Percentiles rank a stretch among this genome's conserved stretches.
Conservation (phyloP, 2,329 filamentous ascomycete species). For the Aspergillus sp. region DNA sequence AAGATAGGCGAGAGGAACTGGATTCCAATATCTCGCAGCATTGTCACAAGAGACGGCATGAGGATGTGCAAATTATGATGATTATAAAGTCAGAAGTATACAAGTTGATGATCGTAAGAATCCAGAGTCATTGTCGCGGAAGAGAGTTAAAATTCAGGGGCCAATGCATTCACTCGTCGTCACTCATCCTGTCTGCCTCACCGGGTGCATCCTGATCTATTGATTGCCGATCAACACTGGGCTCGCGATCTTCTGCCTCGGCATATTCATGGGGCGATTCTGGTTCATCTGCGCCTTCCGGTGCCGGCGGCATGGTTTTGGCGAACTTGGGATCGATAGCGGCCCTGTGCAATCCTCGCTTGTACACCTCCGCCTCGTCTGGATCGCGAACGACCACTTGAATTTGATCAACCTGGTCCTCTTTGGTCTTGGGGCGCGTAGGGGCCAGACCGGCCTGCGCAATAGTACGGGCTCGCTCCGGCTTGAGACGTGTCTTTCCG, state of each 20-base stretch:
- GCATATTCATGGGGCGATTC: constrained; percentile 9
- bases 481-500: constrained; percentile 57
- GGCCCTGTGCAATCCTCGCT: constrained; percentile 45
- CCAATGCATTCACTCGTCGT: constrained; percentile 16
- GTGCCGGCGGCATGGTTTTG: constrained; percentile 35
- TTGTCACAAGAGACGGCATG: constrained; percentile 7
- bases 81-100: constrained; percentile 4
- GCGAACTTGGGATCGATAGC: constrained; percentile 48
- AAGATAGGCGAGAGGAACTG: neutral
- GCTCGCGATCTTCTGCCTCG: constrained; percentile 5
- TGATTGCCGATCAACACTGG: constrained; percentile 7
- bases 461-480: constrained; percentile 46
- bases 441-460: constrained; percentile 41
- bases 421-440: constrained; percentile 40
- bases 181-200: constrained; percentile 21
- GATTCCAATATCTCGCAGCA: neutral
- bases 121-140: neutral
- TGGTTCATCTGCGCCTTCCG: constrained; percentile 15
- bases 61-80: constrained; percentile 1
- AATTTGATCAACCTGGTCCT: constrained; percentile 53
- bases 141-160: neutral
- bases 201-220: constrained; percentile 6
- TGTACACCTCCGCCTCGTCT: constrained; percentile 49
- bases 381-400: constrained; percentile 54
- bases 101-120: constrained; percentile 1